These are phyloP conservation scores for Dactylis glomerata DNA, from an alignment of 176 grass and related monocot species.

Conservation along the genomic window DNA sequence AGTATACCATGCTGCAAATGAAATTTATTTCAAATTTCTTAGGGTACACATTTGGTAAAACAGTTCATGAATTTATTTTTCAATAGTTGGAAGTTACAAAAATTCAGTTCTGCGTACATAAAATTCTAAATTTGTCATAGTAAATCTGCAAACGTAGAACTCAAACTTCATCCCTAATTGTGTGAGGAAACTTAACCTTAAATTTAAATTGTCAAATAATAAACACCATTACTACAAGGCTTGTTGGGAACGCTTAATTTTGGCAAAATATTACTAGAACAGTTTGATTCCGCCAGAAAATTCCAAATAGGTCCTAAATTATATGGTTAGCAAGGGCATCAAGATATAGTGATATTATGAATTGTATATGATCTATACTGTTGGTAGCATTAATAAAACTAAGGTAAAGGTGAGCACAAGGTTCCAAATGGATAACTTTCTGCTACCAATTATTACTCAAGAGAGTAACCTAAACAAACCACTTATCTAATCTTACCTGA, in stretches of 20 bases:
- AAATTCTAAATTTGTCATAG: neutral
- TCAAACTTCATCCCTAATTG: neutral
- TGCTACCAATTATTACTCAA: neutral
- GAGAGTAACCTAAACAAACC: neutral
- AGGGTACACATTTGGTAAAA: neutral
- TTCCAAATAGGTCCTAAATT: neutral
- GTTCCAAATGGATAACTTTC: neutral
- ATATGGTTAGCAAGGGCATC: neutral
- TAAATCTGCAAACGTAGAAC: neutral
- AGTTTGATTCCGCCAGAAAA: neutral
- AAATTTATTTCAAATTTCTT: neutral
- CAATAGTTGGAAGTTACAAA: neutral
- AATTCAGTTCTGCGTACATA: neutral
- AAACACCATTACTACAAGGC: neutral
- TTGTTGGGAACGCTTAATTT: neutral
- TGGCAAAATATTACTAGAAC: neutral
- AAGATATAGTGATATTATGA: neutral
- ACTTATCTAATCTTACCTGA: conserved; percentile 57
- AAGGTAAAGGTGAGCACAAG: neutral
- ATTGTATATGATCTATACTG: neutral
- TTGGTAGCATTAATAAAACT: neutral
- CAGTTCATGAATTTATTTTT: neutral
- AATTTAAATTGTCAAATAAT: neutral
- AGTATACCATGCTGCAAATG: neutral
- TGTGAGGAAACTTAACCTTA: neutral